These are phyloP conservation scores for Fraxinus paxiana DNA, from an alignment of 305 asterid species.

Conservation along the genomic window DNA sequence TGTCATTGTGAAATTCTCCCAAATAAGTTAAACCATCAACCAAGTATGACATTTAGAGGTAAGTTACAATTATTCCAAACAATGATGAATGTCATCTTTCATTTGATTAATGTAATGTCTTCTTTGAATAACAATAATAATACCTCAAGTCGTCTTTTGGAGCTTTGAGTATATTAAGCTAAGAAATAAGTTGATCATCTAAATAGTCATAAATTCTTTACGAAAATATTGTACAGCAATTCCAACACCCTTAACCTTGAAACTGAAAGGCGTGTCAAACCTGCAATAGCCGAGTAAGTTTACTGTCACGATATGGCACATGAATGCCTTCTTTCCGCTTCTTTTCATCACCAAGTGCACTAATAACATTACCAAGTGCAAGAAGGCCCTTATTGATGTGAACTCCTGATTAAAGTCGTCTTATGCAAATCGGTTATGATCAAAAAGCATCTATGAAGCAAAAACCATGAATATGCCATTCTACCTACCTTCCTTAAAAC, in stretches of 20 bases:
- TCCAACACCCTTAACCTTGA: not conserved
- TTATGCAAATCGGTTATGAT: conserved; percentile 7
- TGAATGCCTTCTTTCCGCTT: conserved; percentile 87
- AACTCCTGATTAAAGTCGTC: conserved; percentile 56
- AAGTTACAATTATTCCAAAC: not conserved
- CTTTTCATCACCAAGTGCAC: conserved; percentile 98
- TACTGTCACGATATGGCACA: conserved; percentile 95
- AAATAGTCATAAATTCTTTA: not conserved
- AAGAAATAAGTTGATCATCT: not conserved
- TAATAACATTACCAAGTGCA: conserved; percentile 92
- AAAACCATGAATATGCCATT: not conserved
- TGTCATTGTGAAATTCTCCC: not conserved
- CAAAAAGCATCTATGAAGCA: conserved; percentile 11
- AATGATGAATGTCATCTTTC: not conserved
- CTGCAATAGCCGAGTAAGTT: conserved; percentile 97
- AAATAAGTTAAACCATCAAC: not conserved
- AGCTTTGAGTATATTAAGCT: not conserved
- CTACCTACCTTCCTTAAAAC: conserved; percentile 83
- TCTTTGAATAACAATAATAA: not conserved
- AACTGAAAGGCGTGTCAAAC: conserved; percentile 35
- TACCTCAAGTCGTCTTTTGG: not conserved
- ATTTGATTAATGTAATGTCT: not conserved
- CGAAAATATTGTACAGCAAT: not conserved
- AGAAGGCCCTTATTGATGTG: conserved; percentile 97
- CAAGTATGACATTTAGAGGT: not conserved